These are phyloP conservation scores for Vigna hirtella DNA, from an alignment of 306 rosid species.

Conservation along the genomic window DNA sequence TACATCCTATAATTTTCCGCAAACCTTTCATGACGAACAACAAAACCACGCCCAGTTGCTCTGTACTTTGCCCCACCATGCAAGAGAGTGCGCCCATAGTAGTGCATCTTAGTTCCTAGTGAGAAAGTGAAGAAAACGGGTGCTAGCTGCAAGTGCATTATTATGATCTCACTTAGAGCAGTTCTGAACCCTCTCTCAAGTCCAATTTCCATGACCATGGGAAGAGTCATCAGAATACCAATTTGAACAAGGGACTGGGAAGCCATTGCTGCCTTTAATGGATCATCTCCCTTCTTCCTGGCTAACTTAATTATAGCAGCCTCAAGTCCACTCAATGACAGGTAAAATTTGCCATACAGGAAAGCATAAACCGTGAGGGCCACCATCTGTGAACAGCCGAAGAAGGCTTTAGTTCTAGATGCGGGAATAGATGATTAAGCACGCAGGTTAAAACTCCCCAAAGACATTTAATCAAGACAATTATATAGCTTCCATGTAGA, in stretches of 20 bases:
- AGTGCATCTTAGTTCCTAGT: constrained; percentile 90
- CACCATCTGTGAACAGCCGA: constrained; percentile 67
- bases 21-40: constrained; percentile 90
- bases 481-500: constrained; percentile 28
- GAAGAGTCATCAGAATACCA: constrained; percentile 87
- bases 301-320: constrained; percentile 67
- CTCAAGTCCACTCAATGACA: constrained; percentile 93
- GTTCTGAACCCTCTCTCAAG: constrained; percentile 96
- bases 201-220: constrained; percentile 99
- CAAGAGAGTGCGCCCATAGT: constrained; percentile 88
- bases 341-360: constrained; percentile 86
- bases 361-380: constrained; percentile 76
- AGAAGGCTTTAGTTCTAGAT: constrained; percentile 42
- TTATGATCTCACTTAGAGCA: constrained; percentile 74
- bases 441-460: constrained; percentile 28
- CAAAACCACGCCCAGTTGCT: constrained; percentile 99
- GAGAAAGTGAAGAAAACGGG: constrained; percentile 96
- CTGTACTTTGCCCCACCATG: constrained; percentile 98
- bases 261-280: constrained; percentile 84
- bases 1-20: constrained; percentile 92
- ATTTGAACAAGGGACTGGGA: constrained; percentile 90
- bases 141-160: constrained; percentile 95
- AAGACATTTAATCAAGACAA: constrained; percentile 19
- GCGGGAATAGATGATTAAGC: constrained; percentile 34
- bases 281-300: constrained; percentile 62